Percentiles rank a stretch among this genome's conserved stretches.
Conservation (phyloP, 371 early-diverging fungal genomes). For the Mortierella sp. region DNA sequence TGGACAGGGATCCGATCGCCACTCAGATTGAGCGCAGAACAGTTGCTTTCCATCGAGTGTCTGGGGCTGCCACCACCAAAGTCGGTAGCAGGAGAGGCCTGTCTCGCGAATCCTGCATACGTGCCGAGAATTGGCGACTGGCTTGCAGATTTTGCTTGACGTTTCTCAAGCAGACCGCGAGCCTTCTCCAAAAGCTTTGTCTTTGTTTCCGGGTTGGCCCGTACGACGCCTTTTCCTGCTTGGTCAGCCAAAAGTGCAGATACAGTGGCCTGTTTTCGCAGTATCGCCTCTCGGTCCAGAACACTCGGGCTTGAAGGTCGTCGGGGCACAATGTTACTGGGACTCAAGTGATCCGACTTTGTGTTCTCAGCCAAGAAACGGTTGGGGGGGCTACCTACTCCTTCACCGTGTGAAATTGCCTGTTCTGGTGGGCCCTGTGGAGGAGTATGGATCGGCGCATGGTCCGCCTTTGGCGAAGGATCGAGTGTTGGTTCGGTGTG, state of each 20-base stretch:
- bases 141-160: conserved; percentile 16
- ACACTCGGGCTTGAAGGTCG: conserved; percentile 27
- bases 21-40: not conserved
- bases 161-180: conserved; percentile 35
- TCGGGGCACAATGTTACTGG: not conserved
- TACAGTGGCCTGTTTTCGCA: conserved; percentile 20
- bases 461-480: too few species aligned
- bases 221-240: not conserved
- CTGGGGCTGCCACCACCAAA: not conserved
- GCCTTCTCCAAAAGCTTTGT: conserved; percentile 32
- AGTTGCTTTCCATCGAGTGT: too few species aligned
- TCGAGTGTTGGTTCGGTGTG: too few species aligned
- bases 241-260: conserved; percentile 4
- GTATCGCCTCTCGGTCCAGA: conserved; percentile 12
- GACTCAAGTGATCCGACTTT: not conserved
- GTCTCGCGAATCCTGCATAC: not conserved
- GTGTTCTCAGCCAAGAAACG: not conserved
- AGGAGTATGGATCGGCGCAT: too few species aligned
- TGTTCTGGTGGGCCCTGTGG: too few species aligned
- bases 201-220: conserved; percentile 17
- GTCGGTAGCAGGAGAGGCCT: not conserved
- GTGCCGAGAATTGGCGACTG: conserved; percentile 5
- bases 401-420: too few species aligned
- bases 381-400: too few species aligned
- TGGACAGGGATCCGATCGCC: not conserved